Base-by-base conservation (phyloP, 345 rosid genomes). In the Moricandia arvensis region DNA sequence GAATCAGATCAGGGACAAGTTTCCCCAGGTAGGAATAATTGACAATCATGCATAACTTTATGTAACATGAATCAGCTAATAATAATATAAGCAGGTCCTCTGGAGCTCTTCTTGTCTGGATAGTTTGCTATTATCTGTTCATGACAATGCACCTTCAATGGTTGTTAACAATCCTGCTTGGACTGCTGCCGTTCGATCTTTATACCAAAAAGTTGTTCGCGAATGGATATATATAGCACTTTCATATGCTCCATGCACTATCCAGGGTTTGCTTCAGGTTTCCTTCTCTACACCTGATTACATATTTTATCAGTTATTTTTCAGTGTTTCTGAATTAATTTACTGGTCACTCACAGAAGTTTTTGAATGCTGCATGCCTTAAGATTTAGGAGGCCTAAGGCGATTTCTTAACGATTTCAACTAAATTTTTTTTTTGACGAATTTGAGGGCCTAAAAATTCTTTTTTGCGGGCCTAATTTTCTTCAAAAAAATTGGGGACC, bases 211-310 rank as follows among this genome's bases (percentile, higher is more conserved):
- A 80, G 73, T 86, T 82, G 86, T 93, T 66, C 86, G 89, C 72
- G 98, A 95, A 77, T 95, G 99, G 99, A 86, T 93, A 81, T 73
- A 87, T 61, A 82, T 82, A 78, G 91, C 99, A 29, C 88, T 96
- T 55, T 96, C 98, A 63, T 81, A 87, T 84, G 98, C 99, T 74
- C 99, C 98, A 10, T 95, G 99, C 84, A 95, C 99, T 24, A 90
- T 86, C 79, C 99, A 96, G 87, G 99, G 99, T 66, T 86, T 96
- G 77, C 93, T 96, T 75, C 99, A 96, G 99, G 99, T 95, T 69
- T 69, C 27, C 55, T 79, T 79, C 75, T 58, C 63, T 29, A 38
- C 63, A 59, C 57, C 24, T 26, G 15, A 1, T 13, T 4, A 45
- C 13, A 45, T 45, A 45, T 12, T 47, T 31, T 30, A 61, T 35